Base-by-base conservation (phyloP, 306 rosid genomes). In the Gastrolobium bilobum region DNA sequence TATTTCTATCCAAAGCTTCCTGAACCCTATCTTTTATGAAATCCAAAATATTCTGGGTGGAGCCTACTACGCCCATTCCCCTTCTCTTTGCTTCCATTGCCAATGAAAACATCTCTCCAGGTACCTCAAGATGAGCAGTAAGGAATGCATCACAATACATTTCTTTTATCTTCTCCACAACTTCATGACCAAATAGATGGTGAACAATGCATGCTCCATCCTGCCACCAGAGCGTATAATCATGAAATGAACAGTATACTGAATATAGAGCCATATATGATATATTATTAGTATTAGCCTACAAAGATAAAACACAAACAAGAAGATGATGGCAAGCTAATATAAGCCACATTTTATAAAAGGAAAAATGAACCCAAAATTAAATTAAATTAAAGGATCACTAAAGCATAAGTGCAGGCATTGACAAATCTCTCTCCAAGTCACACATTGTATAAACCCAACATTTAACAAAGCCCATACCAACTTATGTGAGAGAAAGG, bases 41-140 rank as follows among this genome's bases (percentile, higher is more conserved):
- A 83, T 95, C 98, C 82, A 95, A 81, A 58, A 95, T 95, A 77
- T 91, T 95, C 74, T 90, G 91, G 48, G 98, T 95, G 82, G 99
- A 95, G 52, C 99, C 99, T 9, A 95, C 96, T 26, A 91, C 83
- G 0, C 99, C 98, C 99, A 95, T 95, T 84, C 98, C 97, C 88
- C 99, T 95, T 83, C 91, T 91, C 81, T 91, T 95, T 40, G 99
- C 99, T 85, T 95, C 98, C 99, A 95, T 93, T 40, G 98, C 98
- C 91, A 93, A 78, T 52, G 97, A 85, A 85, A 95, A 95, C 99
- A 93, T 95, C 88, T 95, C 99, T 83, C 99, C 99, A 7, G 98
- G 99, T 68, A 95, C 99, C 87, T 95, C 99, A 20, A 95, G 91
- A 86, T 95, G 99, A 33, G 99, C 98, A 34, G 99, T 95, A 69